Conservation (phyloP, 768 basidiomycete species). For the Megacollybia marginata region DNA sequence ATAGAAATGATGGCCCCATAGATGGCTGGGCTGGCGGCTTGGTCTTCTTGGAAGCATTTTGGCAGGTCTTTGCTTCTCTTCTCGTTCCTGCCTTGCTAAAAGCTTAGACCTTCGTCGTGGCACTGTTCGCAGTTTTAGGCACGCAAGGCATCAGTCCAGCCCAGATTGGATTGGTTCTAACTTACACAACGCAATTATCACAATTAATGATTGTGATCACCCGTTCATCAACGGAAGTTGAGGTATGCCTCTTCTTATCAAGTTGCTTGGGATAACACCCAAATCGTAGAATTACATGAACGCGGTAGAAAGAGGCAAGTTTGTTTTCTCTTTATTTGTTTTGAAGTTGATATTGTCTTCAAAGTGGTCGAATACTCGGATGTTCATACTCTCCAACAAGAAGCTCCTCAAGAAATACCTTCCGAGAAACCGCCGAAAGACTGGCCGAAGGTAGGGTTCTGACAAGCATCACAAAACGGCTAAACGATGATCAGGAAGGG, state of each 20-base stretch:
- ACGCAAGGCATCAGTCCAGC: slow-evolving; percentile 54
- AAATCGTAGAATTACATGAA: slow-evolving; percentile 54
- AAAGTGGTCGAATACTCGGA: slow-evolving; percentile 49
- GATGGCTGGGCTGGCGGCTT: slow-evolving; percentile 60
- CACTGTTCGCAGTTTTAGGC: slow-evolving; percentile 53
- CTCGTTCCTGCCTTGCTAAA: background rate
- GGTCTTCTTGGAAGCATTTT: background rate
- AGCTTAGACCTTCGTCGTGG: slow-evolving; percentile 35
- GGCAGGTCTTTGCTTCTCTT: background rate
- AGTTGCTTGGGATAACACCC: background rate
- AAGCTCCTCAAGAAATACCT: slow-evolving; percentile 56
- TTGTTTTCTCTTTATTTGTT: background rate
- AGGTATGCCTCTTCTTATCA: slow-evolving; percentile 27
- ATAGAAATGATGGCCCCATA: slow-evolving; percentile 7
- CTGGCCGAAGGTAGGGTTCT: slow-evolving; percentile 57
- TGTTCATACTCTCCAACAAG: slow-evolving; percentile 46
- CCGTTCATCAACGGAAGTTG: slow-evolving; percentile 58
- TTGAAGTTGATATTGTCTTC: background rate
- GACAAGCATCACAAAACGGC: too few relatives aligned
- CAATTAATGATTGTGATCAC: slow-evolving; percentile 49
- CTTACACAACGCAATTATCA: slow-evolving; percentile 50
- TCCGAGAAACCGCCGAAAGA: slow-evolving; percentile 43
- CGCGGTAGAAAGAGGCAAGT: slow-evolving; percentile 49
- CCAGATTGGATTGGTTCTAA: slow-evolving; percentile 65
- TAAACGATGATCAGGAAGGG: too few relatives aligned